These are phyloP conservation scores for Cichorium intybus DNA, from an alignment of 140 eudicot species.

Conservation along the genomic window DNA sequence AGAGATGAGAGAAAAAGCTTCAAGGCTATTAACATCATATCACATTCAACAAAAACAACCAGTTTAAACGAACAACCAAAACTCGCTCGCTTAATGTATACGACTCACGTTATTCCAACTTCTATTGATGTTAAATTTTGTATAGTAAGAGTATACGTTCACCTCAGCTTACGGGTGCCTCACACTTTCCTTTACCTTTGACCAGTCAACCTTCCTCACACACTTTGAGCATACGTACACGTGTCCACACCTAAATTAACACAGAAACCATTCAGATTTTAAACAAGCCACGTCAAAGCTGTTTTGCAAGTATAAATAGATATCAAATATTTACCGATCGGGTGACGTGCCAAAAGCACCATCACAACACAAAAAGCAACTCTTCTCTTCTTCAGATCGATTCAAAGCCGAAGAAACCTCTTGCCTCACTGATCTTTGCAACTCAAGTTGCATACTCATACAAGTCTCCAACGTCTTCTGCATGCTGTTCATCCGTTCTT, in stretches of 20 bases:
- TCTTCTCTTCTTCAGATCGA: conserved; percentile 21
- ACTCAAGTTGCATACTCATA: conserved; percentile 86
- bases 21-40: conserved; percentile 18
- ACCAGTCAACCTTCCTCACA: conserved; percentile 58
- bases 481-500: conserved; percentile 73
- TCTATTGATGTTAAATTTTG: conserved; percentile 22
- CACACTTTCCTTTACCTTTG: conserved; percentile 46
- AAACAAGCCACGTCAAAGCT: no score
- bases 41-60: conserved; percentile 16
- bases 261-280: not conserved
- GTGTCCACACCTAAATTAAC: conserved; percentile 64
- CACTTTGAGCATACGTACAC: conserved; percentile 79
- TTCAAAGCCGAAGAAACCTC: conserved; percentile 81
- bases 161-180: conserved; percentile 81
- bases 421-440: conserved; percentile 66
- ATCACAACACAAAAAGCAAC: conserved; percentile 67
- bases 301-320: not conserved
- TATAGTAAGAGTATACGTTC: conserved; percentile 42
- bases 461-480: conserved; percentile 83
- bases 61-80: conserved; percentile 1
- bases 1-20: conserved; percentile 9
- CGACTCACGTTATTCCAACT: conserved; percentile 19
- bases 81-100: not conserved
- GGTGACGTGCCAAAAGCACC: conserved; percentile 53
- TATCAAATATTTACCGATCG: conserved; percentile 44